Evolutionary conservation across 768 basidiomycete genomes (phyloP), one percentile per base, ranked within the genome.

Genomic region (Termitomyces heimii): DNA sequence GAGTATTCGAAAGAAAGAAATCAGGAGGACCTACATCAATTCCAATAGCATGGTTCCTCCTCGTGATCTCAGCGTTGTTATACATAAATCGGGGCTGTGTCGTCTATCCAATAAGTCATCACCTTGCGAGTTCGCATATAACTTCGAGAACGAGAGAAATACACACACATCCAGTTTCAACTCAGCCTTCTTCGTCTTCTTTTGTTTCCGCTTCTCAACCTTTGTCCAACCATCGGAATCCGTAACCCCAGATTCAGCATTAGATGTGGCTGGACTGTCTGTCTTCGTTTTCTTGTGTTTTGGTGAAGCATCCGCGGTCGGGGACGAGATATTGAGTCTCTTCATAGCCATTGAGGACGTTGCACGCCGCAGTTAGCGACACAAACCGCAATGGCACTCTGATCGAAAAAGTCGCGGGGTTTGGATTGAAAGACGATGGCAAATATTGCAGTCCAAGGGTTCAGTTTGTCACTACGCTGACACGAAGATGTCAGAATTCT

Each of bases 11-110:
- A 14, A 22, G n/a, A 1, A 32, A 1, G 13, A 31, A 40, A 35
- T 31, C 14, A 24, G 13, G 31, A 24, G 1, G 12, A 78, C 87
- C 58, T 63, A 94, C 94, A 54, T 86, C 86, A 58, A 95, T 84
- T n/a, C 85, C 82, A 54, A 95, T 80, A 39, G 91, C 86, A 62
- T 86, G 80, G 35, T 81, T 84, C 54, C 89, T 74, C 67, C 82
- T 88, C 46, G 78, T 63, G 57, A 95, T 94, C 60, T 93, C 92
- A 14, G 75, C 73, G 62, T 85, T 89, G 35, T 83, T 82, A 62
- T 94, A 96, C 79, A 92, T 83, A 70, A 96, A 95, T 56, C 81
- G 73, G 0, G 92, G 89, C 39, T 80, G 77, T n/a, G 73, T 77
- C 14, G 74, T 68, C 80, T 86, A 68, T 34, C 37, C 53, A 49